These are phyloP conservation scores for Pluteus cervinus DNA, from an alignment of 768 basidiomycete genomes.

Conservation along the genomic window DNA sequence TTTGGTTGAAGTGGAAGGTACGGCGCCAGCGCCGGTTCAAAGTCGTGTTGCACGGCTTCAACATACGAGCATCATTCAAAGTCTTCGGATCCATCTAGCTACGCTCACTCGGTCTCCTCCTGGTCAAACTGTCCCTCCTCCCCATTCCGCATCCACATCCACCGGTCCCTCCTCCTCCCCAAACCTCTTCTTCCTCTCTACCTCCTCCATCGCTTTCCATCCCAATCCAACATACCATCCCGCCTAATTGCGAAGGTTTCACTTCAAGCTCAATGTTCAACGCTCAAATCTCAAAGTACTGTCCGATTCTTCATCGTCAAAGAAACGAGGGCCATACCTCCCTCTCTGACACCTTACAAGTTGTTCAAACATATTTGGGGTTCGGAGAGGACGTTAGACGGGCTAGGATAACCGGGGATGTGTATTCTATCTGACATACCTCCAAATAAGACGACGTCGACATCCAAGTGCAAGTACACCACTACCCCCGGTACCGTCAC, in stretches of 20 bases:
- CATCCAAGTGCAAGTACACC: no score
- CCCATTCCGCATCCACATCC: no score
- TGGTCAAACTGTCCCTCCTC: no score
- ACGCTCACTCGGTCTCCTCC: constrained; percentile 9
- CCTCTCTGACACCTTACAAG: constrained; percentile 9
- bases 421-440: constrained; percentile 3
- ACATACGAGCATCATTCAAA: constrained; percentile 14
- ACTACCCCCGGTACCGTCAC: background rate
- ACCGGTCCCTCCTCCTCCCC: no score
- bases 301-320: constrained; percentile 18
- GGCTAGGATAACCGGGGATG: no score
- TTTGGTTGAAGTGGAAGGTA: no score
- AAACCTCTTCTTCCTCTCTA: no score
- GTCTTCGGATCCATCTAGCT: constrained; percentile 16
- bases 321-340: constrained; percentile 9
- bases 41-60: constrained; percentile 17
- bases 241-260: constrained; percentile 17
- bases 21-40: no score
- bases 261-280: constrained; percentile 17
- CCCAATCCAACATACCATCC: constrained; percentile 9
- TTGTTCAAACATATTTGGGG: constrained; percentile 15
- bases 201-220: no score
- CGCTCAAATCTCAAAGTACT: constrained; percentile 19
- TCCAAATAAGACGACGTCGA: background rate
- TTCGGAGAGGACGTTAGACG: constrained; percentile 12